Base-by-base conservation (phyloP, 2,329 filamentous ascomycete species). In the Venturia oleaginea region DNA sequence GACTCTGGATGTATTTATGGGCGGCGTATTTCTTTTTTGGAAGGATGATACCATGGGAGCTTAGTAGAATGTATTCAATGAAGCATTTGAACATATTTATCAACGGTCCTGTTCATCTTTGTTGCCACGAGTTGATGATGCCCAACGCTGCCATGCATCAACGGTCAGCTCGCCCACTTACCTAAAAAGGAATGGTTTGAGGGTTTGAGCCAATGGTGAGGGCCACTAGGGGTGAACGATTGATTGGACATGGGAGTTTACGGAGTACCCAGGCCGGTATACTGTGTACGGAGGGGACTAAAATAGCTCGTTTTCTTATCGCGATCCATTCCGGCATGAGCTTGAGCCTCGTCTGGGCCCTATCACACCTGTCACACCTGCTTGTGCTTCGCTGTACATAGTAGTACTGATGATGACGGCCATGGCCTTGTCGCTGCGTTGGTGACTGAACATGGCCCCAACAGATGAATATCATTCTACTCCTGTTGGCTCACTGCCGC, bases 31-130 rank as follows among this genome's bases (percentile, higher is more conserved):
- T 11, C 15, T 15, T 27, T 24, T 15, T 27, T 51, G 27, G 46
- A 51, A 51, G 46, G 51, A 57, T 57, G 51, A 57, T 57, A 57
- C 51, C 51, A 57, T 34, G 30, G 51, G 51, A 22, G 22, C 7
- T 34, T 34, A 15, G 27, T 34, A 57, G 51, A 57, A 17, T 57
- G 48, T 32, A 51, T 51, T 51, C 2, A 51, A 27, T 27, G 46
- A 27, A 17, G 24, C 24, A 27, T 27, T 27, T 51, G 22, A 27
- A 10, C 10, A 7, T 24, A 22, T 8, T 22, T 46, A 19, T 24
- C 19, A 37, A 37, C 34, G 34, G 7, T 19, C 32, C 4, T 17
- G 8, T 32, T 51, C 24, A 51, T 51, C 46, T 5, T n/a, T 17
- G 11, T 7, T 19, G 46, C 8, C 46, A 51, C 46, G 46, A 51